A percentile compares a stretch with the other conserved stretches of the same genome.
These are phyloP conservation scores for Candida sp. DNA, from an alignment of 1,139 yeast species.

Conservation along the genomic window DNA sequence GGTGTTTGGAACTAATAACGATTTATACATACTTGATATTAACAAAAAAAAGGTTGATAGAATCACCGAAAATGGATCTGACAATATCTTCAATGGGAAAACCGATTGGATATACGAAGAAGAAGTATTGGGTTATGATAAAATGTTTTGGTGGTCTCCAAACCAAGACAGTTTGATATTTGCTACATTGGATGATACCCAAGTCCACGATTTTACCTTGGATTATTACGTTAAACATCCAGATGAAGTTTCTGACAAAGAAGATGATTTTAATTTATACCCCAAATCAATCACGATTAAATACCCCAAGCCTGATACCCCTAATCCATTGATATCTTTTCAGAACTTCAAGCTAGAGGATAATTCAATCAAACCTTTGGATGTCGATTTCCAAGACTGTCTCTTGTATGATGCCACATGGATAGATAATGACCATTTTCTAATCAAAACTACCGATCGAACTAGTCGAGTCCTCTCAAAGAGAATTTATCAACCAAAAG, in stretches of 20 bases:
- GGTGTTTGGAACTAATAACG: slow-evolving; percentile 34
- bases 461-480: slow-evolving; percentile 61
- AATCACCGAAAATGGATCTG: slow-evolving; percentile 69
- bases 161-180: slow-evolving; percentile 64
- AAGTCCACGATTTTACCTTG: slow-evolving; percentile 61
- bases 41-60: slow-evolving; percentile 20
- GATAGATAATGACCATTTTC: slow-evolving; percentile 53
- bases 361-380: slow-evolving; percentile 14
- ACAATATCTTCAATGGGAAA: slow-evolving; percentile 71
- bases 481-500: slow-evolving; percentile 39
- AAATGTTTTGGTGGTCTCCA: slow-evolving; percentile 87
- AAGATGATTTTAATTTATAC: slow-evolving; percentile 42
- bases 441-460: slow-evolving; percentile 71
- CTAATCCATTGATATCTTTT: slow-evolving; percentile 60
- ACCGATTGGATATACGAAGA: slow-evolving; percentile 99
- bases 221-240: slow-evolving; percentile 54
- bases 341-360: slow-evolving; percentile 38
- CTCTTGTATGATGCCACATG: slow-evolving; percentile 72
- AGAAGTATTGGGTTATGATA: slow-evolving; percentile 67
- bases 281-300: slow-evolving; percentile 53
- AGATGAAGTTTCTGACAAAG: slow-evolving; percentile 19
- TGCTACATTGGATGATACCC: slow-evolving; percentile 66
- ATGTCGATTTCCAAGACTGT: slow-evolving; percentile 35
- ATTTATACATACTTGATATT: slow-evolving; percentile 40
- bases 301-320: slow-evolving; percentile 88